Evolutionary conservation across 208 protist species (phyloP).

Genomic region (Crithidia expoeki): DNA sequence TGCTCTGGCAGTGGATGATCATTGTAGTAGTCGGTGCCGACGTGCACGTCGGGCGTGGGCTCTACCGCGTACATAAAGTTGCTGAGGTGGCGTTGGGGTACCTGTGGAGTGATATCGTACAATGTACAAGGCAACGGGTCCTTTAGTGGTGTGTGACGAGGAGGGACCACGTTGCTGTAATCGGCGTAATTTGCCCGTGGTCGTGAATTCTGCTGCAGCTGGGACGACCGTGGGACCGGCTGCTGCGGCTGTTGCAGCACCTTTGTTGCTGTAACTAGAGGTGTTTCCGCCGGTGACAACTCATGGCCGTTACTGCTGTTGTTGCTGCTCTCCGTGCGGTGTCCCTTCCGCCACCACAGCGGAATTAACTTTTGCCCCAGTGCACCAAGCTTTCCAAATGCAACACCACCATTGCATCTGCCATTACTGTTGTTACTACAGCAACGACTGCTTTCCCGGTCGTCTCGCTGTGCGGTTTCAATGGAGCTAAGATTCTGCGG

Average conservation of each 20-base stretch:
- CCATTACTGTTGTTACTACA: background rate
- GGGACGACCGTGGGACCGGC: background rate
- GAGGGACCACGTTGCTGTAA: background rate
- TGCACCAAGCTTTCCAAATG: background rate
- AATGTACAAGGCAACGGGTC: too few species aligned
- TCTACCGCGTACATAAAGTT: conserved; percentile 1
- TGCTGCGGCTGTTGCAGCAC: background rate
- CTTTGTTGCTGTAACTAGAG: background rate
- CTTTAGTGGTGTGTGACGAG: background rate
- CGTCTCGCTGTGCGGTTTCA: background rate
- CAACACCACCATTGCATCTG: conserved; percentile 1
- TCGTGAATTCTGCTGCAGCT: conserved; percentile 1
- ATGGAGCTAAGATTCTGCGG: conserved; percentile 3
- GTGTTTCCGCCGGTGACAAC: background rate
- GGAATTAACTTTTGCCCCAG: conserved; percentile 14
- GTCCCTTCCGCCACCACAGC: conserved; percentile 3
- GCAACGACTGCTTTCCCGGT: background rate
- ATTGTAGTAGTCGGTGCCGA: background rate
- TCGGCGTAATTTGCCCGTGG: too few species aligned
- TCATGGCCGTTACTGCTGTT: background rate
- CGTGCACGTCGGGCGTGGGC: background rate
- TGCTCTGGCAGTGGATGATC: background rate
- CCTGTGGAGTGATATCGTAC: background rate
- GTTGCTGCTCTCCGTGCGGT: background rate
- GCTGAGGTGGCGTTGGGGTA: background rate